Evolutionary conservation across 371 early-diverging fungal species (phyloP), one percentile per base, ranked within the genome.

Genomic region (Conidiobolus incongruus): DNA sequence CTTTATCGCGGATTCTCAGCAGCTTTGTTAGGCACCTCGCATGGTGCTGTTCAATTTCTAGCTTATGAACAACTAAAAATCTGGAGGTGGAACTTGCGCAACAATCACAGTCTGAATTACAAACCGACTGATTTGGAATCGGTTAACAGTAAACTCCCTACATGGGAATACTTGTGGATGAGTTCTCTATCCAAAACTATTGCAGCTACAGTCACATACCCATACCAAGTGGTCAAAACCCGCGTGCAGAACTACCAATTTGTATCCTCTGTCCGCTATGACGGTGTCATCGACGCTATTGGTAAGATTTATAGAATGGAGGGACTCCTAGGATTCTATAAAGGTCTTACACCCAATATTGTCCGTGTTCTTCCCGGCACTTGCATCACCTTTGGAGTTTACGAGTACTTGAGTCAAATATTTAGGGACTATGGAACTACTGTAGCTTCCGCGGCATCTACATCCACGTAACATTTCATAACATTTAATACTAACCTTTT

Each of bases 1-100:
- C 53, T 85, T 7, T 91, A 93, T 56, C 68, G 77, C 30, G 96
- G 92, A 1, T 63, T 92, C 36, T 56, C 84, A 1, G 88, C 92
- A 0, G 87, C 84, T 0, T 55, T 95, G 8, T 70, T 93, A 54
- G 91, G 93, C 15, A 78, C 76, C 4, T 77, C 84, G 5, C 93
- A 95, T 52, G 96, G 96, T 7, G 92, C 91, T 0, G 56, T 95
- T 33, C 93, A 95, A 58, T 95, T 95, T 55, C 81, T 89, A 83
- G 87, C 79, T 0, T 95, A 95, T 55, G 93, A 92, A 49, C 83
- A 89, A 47, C 67, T 93, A 75, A 93, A 91, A 54, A 68, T 68
- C 49, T 68, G 69, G 64, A 53, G 74, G 35, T 59, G 21, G 17
- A 38, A 16, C 11, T n/a, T n/a, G n/a, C n/a, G n/a, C n/a, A n/a